Evolutionary conservation across 2,329 filamentous ascomycete genomes (phyloP).

Genomic region (Colletotrichum endophyticum): DNA sequence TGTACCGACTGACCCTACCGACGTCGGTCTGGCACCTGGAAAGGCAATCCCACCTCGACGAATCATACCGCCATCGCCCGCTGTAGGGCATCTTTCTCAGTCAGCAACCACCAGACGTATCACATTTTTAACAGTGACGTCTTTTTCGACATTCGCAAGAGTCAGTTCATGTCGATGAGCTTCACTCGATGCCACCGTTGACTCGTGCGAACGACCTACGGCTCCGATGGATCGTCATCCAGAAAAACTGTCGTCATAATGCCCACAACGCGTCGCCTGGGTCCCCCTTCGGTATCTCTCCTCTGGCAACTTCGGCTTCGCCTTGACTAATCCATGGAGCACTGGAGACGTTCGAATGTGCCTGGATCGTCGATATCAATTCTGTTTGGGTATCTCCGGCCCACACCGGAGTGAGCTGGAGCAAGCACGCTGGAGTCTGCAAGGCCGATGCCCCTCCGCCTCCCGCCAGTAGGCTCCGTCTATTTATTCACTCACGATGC

Average conservation of each 20-base stretch:
- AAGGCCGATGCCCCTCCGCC: constrained; percentile 1
- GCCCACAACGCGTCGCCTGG: constrained; percentile 14
- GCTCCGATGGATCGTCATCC: constrained; percentile 1
- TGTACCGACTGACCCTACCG: not conserved
- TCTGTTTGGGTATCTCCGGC: constrained; percentile 9
- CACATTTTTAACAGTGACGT: constrained; percentile 5
- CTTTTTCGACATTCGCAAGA: not conserved
- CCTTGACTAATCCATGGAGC: constrained; percentile 20
- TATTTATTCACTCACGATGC: constrained; percentile 15
- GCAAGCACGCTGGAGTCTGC: not conserved
- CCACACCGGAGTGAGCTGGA: not conserved
- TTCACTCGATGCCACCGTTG: not conserved
- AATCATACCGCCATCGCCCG: constrained; percentile 4
- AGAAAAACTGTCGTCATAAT: constrained; percentile 20
- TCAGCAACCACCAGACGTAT: constrained; percentile 11
- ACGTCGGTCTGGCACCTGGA: not conserved
- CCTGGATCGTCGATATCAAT: not conserved
- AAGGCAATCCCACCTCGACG: not conserved
- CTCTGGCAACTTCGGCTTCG: constrained; percentile 7
- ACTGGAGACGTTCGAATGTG: not conserved
- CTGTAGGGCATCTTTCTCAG: not conserved
- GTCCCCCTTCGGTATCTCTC: not conserved
- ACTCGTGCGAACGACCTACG: constrained; percentile 10
- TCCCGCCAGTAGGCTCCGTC: constrained; percentile 13
- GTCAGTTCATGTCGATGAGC: constrained; percentile 2